Conservation (phyloP, 192 early-diverging fungal species). For the Backusella australiensis region DNA sequence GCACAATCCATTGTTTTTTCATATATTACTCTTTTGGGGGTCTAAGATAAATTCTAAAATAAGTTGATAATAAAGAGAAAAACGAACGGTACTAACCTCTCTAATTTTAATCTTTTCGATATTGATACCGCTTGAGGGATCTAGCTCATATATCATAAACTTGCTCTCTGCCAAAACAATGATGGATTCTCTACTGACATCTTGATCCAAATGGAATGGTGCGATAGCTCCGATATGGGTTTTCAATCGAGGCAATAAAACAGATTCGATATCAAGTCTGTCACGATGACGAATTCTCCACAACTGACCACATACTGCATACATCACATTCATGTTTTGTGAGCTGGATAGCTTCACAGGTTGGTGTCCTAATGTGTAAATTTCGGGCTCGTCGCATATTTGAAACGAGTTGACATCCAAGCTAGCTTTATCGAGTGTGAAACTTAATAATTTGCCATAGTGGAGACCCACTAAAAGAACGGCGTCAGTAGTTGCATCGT, state of each 20-base stretch:
- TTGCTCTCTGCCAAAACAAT: background rate
- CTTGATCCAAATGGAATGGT: background rate
- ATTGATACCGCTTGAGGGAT: background rate
- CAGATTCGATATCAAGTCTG: background rate
- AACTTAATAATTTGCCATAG: background rate
- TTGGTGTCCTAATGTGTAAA: background rate
- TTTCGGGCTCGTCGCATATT: background rate
- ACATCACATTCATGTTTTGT: background rate
- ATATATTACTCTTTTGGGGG: constrained; percentile 7
- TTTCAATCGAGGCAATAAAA: background rate
- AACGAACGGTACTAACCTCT: background rate
- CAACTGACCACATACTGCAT: constrained; percentile 1
- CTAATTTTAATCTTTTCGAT: background rate
- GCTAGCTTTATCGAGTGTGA: background rate
- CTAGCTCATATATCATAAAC: background rate
- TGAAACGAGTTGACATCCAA: background rate
- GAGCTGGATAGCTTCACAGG: background rate
- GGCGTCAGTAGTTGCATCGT: background rate
- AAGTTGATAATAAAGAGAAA: background rate
- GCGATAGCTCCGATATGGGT: background rate
- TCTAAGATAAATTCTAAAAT: background rate
- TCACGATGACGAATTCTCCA: background rate
- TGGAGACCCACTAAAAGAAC: background rate
- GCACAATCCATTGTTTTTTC: background rate
- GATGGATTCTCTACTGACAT: background rate